These are phyloP conservation scores for Phytophthora pluvialis DNA, from an alignment of 352 stramenopile species.

Conservation along the genomic window DNA sequence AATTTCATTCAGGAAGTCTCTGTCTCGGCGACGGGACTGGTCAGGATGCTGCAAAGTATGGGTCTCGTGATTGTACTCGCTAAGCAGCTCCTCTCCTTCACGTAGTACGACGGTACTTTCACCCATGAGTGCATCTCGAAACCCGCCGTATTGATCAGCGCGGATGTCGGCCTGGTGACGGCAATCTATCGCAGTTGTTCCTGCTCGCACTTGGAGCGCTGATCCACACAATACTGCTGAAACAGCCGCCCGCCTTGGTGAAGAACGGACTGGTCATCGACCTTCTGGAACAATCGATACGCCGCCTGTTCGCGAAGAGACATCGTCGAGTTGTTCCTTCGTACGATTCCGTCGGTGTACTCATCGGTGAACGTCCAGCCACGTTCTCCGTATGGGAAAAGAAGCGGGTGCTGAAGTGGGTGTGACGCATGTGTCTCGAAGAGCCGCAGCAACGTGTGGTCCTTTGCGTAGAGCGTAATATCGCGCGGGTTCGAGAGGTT, in stretches of 20 bases:
- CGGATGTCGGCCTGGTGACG: no score
- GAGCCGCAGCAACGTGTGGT: no score
- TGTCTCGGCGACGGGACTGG: background rate
- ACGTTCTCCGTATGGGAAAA: conserved; percentile 1
- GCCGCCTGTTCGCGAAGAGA: background rate
- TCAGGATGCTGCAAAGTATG: no score
- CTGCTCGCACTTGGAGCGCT: background rate
- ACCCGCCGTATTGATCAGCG: no score
- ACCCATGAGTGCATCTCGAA: no score
- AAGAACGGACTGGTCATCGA: background rate
- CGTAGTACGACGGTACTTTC: background rate
- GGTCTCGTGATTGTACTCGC: no score
- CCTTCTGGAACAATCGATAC: background rate
- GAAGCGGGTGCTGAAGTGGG: no score
- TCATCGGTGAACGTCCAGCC: conserved; percentile 15
- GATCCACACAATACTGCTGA: background rate
- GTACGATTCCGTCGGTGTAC: background rate
- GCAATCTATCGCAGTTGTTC: no score
- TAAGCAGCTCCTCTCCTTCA: background rate
- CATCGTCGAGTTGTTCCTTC: background rate
- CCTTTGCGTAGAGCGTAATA: no score
- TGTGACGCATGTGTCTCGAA: no score
- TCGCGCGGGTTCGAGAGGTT: no score
- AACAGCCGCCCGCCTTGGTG: background rate
- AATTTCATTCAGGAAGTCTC: background rate